Base-by-base conservation (phyloP, 306 rosid species). In the Prunus campanulata region DNA sequence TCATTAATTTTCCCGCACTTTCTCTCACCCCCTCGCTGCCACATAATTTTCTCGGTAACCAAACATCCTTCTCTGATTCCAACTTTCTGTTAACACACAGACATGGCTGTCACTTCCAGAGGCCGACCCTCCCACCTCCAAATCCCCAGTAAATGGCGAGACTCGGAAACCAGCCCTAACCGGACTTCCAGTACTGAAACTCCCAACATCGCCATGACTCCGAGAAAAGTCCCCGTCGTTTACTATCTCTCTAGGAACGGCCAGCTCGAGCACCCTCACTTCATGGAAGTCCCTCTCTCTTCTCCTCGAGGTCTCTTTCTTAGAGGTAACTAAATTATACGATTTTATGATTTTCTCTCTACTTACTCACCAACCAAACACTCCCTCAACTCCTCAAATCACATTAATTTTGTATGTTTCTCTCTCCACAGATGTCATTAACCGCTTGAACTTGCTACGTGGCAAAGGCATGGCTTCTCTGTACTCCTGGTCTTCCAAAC, bases 401-500 rank as follows among this genome's bases (percentile, higher is more conserved):
- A 60, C 35, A 25, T 20, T 0, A 65, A 9, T 24, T 72, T 72
- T 56, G n/a, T 19, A 2, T 3, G 42, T 9, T 66, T 27, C 63
- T 20, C 14, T 65, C 48, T 79, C 35, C 39, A 27, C 87, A 93
- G 97, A 95, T 68, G 93, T 95, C 1, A 89, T 89, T 32, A 79
- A 84, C 78, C 97, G 99, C 56, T 79, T 95, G 76, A 91, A 90
- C 78, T 69, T 78, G 56, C 97, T 92, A 54, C 90, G 99, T 11
- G 99, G 99, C 19, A 88, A 92, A 32, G 91, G 85, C 50, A 92
- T 95, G 92, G 85, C 97, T n/a, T 66, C 52, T 46, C 56, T 91
- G 85, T 95, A 92, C 71, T 92, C 99, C 20, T 95, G 99, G 99
- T 95, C 99, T 7, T 86, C 97, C 0, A 95, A 95, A 86, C 88